These are phyloP conservation scores for Alternaria sp. DNA, from an alignment of 2,329 filamentous ascomycete species.

Conservation along the genomic window DNA sequence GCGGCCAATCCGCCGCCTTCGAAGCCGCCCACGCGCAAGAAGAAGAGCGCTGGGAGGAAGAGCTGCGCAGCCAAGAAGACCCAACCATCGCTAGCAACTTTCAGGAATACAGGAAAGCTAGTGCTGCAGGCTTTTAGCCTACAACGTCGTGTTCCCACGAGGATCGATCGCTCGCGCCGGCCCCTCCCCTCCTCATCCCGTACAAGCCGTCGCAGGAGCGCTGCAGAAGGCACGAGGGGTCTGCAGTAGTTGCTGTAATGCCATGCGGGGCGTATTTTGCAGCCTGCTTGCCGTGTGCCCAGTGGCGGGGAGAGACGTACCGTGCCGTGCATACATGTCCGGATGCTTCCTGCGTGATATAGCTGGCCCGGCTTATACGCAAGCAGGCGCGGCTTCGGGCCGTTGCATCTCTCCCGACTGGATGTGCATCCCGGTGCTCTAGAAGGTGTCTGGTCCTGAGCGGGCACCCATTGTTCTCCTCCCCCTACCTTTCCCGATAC, in stretches of 20 bases:
- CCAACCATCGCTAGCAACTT: constrained; percentile 43
- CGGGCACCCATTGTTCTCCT: background rate
- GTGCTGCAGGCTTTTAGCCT: constrained; percentile 35
- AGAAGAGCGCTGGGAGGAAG: constrained; percentile 55
- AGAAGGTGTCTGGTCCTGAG: background rate
- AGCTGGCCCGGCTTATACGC: background rate
- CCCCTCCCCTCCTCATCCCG: background rate
- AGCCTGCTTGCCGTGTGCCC: background rate
- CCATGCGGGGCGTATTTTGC: background rate
- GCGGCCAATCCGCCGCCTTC: constrained; percentile 51
- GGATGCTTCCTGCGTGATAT: background rate
- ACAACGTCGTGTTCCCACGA: background rate
- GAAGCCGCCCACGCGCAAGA: constrained; percentile 49
- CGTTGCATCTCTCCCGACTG: constrained; percentile 12
- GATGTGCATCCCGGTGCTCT: background rate
- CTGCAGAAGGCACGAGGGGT: background rate
- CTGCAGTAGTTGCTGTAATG: background rate
- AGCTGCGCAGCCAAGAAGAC: constrained; percentile 40
- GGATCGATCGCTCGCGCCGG: constrained; percentile 4
- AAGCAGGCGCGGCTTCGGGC: constrained; percentile 17
- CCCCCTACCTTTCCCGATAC: background rate
- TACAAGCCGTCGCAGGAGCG: background rate
- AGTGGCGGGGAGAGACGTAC: background rate
- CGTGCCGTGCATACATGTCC: background rate
- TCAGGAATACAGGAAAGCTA: constrained; percentile 56